These are phyloP conservation scores for Pyrenophora teres DNA, from an alignment of 2,329 filamentous ascomycete genomes.

Conservation along the genomic window DNA sequence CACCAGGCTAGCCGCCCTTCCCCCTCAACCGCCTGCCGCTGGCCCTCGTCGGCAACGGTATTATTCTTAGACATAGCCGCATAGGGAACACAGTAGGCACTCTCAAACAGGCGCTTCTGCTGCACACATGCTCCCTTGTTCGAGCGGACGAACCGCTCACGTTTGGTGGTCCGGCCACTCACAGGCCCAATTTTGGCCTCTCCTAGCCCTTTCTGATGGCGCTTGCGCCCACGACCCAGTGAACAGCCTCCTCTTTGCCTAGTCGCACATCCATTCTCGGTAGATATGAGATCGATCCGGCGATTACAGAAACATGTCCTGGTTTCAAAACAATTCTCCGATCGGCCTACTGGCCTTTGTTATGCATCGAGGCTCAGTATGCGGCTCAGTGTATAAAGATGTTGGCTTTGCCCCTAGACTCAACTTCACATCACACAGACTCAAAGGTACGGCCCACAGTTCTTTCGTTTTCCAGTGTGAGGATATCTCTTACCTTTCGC, in stretches of 20 bases:
- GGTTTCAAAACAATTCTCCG: slow-evolving; percentile 49
- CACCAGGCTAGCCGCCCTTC: slow-evolving; percentile 35
- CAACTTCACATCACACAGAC: slow-evolving; percentile 32
- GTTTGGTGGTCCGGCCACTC: slow-evolving; percentile 35
- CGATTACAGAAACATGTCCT: slow-evolving; percentile 48
- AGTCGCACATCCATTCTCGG: slow-evolving; percentile 40
- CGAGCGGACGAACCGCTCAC: slow-evolving; percentile 31
- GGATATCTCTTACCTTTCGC: slow-evolving; percentile 40
- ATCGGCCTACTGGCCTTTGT: slow-evolving; percentile 36
- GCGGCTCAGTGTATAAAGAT: slow-evolving; percentile 43
- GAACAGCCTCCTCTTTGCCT: slow-evolving; percentile 34
- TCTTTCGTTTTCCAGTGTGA: slow-evolving; percentile 43
- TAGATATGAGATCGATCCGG: slow-evolving; percentile 37
- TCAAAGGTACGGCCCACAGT: slow-evolving; percentile 35
- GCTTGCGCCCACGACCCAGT: slow-evolving; percentile 37
- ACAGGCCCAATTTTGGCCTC: slow-evolving; percentile 34
- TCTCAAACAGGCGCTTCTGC: slow-evolving; percentile 47
- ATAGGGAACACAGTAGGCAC: slow-evolving; percentile 29
- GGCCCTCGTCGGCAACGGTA: slow-evolving; percentile 29
- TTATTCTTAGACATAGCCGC: slow-evolving; percentile 48
- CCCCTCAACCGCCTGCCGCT: slow-evolving; percentile 23
- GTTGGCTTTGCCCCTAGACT: slow-evolving; percentile 20
- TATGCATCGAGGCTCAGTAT: slow-evolving; percentile 29
- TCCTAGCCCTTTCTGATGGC: slow-evolving; percentile 37
- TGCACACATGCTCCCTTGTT: slow-evolving; percentile 30